phyloP scores from a whole-genome alignment of 208 protist genomes.

The Trichomonas vaginalis region DNA sequence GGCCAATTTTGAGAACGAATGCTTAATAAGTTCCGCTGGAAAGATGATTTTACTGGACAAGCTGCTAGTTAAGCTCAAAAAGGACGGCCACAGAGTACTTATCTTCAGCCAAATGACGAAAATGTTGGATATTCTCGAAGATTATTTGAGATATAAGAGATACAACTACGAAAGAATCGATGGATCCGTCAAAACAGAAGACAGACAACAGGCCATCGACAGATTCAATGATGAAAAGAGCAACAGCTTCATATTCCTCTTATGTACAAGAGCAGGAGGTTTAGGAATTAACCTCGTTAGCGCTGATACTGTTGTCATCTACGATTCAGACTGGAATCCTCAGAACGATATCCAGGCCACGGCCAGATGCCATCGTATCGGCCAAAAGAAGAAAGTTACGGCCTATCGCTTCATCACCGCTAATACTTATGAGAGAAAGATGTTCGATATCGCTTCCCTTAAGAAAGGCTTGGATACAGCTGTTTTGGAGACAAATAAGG shows the following conservation, averaged over 20 bases:
- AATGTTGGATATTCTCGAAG: slow-evolving; percentile 67
- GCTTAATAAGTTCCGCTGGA: slow-evolving; percentile 36
- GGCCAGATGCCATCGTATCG: slow-evolving; percentile 80
- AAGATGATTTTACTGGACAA: slow-evolving; percentile 72
- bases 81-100: slow-evolving; percentile 64
- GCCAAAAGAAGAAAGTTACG: slow-evolving; percentile 63
- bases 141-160: slow-evolving; percentile 53
- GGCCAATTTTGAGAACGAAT: slow-evolving; percentile 1
- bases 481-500: neutral
- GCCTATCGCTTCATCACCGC: slow-evolving; percentile 60
- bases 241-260: slow-evolving; percentile 27
- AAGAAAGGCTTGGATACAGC: slow-evolving; percentile 57
- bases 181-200: slow-evolving; percentile 21
- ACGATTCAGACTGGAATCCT: slow-evolving; percentile 49
- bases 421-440: slow-evolving; percentile 58
- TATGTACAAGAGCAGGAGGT: slow-evolving; percentile 39
- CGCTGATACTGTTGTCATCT: slow-evolving; percentile 48
- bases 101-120: slow-evolving; percentile 78
- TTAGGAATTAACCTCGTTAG: slow-evolving; percentile 45
- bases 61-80: slow-evolving; percentile 55
- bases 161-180: slow-evolving; percentile 55
- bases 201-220: slow-evolving; percentile 32
- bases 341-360: slow-evolving; percentile 47
- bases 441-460: slow-evolving; percentile 57
- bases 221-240: slow-evolving; percentile 19